Conservation (phyloP, 768 basidiomycete genomes). For the Cystofilobasidium macerans region DNA sequence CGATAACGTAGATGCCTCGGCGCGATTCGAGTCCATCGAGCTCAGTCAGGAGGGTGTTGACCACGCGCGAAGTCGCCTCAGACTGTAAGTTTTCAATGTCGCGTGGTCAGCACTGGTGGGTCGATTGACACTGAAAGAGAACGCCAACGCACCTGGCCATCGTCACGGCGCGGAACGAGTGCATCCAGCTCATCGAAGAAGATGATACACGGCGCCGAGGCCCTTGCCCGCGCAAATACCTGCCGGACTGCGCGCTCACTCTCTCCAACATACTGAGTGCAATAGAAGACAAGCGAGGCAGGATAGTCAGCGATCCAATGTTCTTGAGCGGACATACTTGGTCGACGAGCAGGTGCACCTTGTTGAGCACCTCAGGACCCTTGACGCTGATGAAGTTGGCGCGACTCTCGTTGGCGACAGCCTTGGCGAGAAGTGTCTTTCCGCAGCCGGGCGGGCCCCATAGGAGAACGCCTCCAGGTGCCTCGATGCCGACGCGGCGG, state of each 20-base stretch:
- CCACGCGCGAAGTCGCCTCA: conserved; percentile 83
- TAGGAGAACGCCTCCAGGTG: conserved; percentile 84
- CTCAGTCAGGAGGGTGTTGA: conserved; percentile 87
- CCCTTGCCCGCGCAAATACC: conserved; percentile 84
- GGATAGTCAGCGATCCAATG: too few species aligned
- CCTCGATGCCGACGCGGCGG: conserved; percentile 73
- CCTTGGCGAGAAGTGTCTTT: conserved; percentile 94
- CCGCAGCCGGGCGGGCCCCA: conserved; percentile 99
- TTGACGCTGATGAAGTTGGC: conserved; percentile 98
- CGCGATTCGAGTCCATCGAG: conserved; percentile 81
- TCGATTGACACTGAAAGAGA: too few species aligned
- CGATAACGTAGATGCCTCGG: conserved; percentile 83
- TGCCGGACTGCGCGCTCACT: conserved; percentile 90
- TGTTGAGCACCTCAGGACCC: conserved; percentile 91
- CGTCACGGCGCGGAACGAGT: conserved; percentile 78
- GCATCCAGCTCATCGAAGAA: conserved; percentile 95
- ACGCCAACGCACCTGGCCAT: conserved; percentile 56
- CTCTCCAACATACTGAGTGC: conserved; percentile 79
- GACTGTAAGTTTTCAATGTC: conserved; percentile 46
- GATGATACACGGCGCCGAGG: conserved; percentile 86
- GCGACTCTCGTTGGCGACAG: conserved; percentile 86
- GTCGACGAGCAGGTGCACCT: conserved; percentile 45
- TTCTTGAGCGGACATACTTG: too few species aligned
- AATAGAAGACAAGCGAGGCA: background rate
- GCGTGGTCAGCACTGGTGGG: background rate